These are phyloP conservation scores for Cladosporium sp. DNA, from an alignment of 2,329 filamentous ascomycete genomes.

Conservation along the genomic window DNA sequence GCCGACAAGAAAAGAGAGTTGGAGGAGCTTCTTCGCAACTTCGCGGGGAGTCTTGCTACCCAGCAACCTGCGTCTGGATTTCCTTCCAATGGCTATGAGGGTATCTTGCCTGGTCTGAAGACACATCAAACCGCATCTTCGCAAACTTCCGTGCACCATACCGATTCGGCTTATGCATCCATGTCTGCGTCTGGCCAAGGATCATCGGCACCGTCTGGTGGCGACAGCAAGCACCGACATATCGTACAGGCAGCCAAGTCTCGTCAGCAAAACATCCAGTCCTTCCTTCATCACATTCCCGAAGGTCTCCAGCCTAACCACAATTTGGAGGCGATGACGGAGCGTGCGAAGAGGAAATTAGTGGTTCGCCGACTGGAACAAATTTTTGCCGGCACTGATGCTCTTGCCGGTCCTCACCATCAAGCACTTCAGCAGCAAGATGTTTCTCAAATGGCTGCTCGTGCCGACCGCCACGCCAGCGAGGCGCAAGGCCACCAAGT, in stretches of 20 bases:
- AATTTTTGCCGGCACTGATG: conserved; percentile 72
- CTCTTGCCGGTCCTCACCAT: conserved; percentile 44
- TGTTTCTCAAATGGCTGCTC: conserved; percentile 56
- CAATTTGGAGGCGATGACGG: conserved; percentile 57
- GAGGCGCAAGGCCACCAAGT: conserved; percentile 42
- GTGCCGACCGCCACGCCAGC: conserved; percentile 44
- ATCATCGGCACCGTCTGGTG: conserved; percentile 41
- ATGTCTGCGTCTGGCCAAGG: conserved; percentile 50
- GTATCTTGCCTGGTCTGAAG: conserved; percentile 49
- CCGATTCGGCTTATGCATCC: conserved; percentile 65
- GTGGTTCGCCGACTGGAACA: conserved; percentile 77
- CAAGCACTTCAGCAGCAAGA: conserved; percentile 59
- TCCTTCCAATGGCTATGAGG: conserved; percentile 35
- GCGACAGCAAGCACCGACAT: conserved; percentile 31
- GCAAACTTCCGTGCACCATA: conserved; percentile 48
- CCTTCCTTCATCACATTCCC: conserved; percentile 71
- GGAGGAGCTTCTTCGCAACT: conserved; percentile 70
- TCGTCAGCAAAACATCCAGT: conserved; percentile 63
- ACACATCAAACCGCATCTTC: conserved; percentile 62
- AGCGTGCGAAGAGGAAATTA: conserved; percentile 72
- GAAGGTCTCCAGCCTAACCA: conserved; percentile 65
- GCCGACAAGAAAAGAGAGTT: conserved; percentile 73
- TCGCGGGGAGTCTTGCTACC: conserved; percentile 63
- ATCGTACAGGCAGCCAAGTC: conserved; percentile 32
- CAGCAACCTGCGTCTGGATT: conserved; percentile 44